These are phyloP conservation scores for Escovopsis sp. DNA, from an alignment of 2,329 filamentous ascomycete genomes.

Conservation along the genomic window DNA sequence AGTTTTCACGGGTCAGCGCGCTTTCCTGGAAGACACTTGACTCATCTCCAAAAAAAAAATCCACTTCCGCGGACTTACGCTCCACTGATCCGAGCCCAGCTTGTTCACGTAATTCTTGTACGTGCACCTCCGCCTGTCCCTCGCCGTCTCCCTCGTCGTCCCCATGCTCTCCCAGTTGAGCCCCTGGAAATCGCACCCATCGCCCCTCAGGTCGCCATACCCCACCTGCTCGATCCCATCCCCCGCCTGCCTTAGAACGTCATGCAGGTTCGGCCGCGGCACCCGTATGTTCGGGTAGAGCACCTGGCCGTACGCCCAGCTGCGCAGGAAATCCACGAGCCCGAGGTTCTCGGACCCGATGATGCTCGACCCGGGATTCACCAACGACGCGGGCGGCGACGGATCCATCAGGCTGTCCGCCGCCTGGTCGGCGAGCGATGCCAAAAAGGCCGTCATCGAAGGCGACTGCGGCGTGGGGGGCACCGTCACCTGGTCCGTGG, in stretches of 20 bases:
- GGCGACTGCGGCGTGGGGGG: background rate
- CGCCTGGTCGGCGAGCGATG: conserved; percentile 2
- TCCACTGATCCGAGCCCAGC: conserved; percentile 29
- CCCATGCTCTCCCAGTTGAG: conserved; percentile 41
- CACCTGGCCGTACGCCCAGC: conserved; percentile 26
- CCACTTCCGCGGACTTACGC: conserved; percentile 24
- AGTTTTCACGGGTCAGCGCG: background rate
- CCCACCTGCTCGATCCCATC: conserved; percentile 12
- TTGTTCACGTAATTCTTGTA: conserved; percentile 46
- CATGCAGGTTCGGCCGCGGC: conserved; percentile 15
- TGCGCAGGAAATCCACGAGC: conserved; percentile 33
- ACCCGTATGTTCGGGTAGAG: conserved; percentile 9
- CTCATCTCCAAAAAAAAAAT: background rate
- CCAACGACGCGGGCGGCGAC: conserved; percentile 11
- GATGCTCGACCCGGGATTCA: conserved; percentile 20
- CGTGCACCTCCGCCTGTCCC: conserved; percentile 29
- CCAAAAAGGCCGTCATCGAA: background rate
- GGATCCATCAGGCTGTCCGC: conserved; percentile 1
- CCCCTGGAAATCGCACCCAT: conserved; percentile 43
- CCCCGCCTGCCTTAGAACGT: conserved; percentile 18
- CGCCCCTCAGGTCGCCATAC: conserved; percentile 37
- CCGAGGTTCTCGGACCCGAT: conserved; percentile 36
- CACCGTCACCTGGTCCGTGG: background rate
- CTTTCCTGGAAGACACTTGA: background rate
- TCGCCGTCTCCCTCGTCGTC: conserved; percentile 34